These are phyloP conservation scores for Phoma sp. DNA, from an alignment of 2,329 filamentous ascomycete species.

Conservation along the genomic window DNA sequence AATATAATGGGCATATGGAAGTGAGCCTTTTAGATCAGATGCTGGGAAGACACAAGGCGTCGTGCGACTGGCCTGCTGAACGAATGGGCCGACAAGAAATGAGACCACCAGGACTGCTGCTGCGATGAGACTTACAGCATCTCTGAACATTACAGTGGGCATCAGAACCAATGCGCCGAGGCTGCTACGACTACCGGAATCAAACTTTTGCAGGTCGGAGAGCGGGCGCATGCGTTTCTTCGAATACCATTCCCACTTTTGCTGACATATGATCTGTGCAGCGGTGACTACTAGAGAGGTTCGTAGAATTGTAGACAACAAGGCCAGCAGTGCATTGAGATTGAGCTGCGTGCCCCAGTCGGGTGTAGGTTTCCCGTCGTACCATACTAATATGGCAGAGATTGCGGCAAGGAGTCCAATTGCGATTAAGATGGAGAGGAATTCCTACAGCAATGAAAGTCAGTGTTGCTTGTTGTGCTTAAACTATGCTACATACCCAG, in stretches of 20 bases:
- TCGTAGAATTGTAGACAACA: conserved; percentile 1
- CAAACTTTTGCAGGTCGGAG: not conserved
- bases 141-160: not conserved
- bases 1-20: not conserved
- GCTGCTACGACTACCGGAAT: conserved; percentile 2
- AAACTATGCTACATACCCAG: no score
- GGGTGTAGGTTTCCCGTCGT: not conserved
- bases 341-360: conserved; percentile 5
- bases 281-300: not conserved
- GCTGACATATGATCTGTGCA: conserved; percentile 3
- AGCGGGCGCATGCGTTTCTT: not conserved
- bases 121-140: not conserved
- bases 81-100: conserved; percentile 1
- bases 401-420: not conserved
- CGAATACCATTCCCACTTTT: not conserved
- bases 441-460: no score
- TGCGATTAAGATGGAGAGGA: no score
- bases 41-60: not conserved
- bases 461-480: no score
- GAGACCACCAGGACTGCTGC: not conserved
- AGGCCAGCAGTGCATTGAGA: not conserved
- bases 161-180: not conserved
- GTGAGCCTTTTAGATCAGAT: not conserved
- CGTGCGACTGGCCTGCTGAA: conserved; percentile 10
- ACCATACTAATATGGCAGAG: not conserved